Conservation (phyloP, 129 eudicot species). For the Flaveria brownii region DNA sequence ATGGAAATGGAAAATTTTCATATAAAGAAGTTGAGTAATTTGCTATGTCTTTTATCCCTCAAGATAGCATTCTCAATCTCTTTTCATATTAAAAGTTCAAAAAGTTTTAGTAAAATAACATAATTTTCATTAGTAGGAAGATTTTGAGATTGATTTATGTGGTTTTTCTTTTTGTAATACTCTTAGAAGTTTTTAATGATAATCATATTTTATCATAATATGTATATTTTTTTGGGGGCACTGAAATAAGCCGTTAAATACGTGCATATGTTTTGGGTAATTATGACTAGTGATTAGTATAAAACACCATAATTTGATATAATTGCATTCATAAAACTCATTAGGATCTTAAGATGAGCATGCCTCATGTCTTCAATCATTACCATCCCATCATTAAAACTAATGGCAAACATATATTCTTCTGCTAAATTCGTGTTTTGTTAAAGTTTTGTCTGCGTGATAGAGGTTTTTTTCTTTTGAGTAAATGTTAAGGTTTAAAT, state of each 20-base stretch:
- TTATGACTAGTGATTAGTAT: conserved; percentile 29
- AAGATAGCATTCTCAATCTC: not conserved
- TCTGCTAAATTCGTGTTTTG: not conserved
- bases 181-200: no score
- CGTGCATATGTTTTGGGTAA: conserved; percentile 19
- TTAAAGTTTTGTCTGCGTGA: no score
- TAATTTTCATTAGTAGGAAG: no score
- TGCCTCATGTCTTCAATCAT: conserved; percentile 23
- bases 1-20: not conserved
- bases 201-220: not conserved
- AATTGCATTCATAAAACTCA: conserved; percentile 16
- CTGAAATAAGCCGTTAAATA: not conserved
- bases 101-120: no score
- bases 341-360: conserved; percentile 33
- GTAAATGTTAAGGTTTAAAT: not conserved
- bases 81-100: no score
- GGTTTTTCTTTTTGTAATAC: no score
- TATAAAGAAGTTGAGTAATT: not conserved
- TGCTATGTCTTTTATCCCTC: no score
- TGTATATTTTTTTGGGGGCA: not conserved
- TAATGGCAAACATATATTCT: not conserved
- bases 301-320: conserved; percentile 44
- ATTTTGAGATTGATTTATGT: no score
- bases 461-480: not conserved
- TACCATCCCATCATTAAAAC: conserved; percentile 17